These are phyloP conservation scores for Heliosperma pusillum DNA, from an alignment of 148 eudicot species.

Conservation along the genomic window DNA sequence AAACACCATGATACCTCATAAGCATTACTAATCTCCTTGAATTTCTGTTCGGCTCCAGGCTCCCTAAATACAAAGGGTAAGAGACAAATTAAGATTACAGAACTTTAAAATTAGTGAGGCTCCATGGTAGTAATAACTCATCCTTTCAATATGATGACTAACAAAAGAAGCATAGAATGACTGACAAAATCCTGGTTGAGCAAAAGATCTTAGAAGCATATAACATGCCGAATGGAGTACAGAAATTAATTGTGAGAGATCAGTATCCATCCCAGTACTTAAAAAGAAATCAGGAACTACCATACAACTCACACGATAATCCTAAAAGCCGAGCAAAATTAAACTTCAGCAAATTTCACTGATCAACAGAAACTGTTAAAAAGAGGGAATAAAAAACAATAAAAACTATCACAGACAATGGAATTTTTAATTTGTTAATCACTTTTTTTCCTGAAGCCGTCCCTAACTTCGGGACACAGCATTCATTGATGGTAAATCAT, in stretches of 20 bases:
- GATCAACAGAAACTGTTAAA: too few species aligned
- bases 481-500: not conserved
- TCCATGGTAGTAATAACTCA: not conserved
- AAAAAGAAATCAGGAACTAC: not conserved
- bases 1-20: slow-evolving; percentile 60
- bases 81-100: slow-evolving; percentile 7
- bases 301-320: not conserved
- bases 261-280: not conserved
- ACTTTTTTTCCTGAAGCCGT: not conserved
- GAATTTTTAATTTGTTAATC: not conserved
- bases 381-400: too few species aligned
- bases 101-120: not conserved
- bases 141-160: not conserved
- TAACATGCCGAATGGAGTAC: not conserved
- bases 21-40: slow-evolving; percentile 95
- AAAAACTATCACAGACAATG: not conserved
- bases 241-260: not conserved
- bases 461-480: not conserved
- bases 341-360: too few species aligned
- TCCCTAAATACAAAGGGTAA: slow-evolving; percentile 49
- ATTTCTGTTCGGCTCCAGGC: slow-evolving; percentile 93
- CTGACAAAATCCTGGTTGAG: not conserved
- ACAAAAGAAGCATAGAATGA: not conserved
- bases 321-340: too few species aligned
- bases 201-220: not conserved